These are phyloP conservation scores for Pseudocercospora macadamiae DNA, from an alignment of 2,329 filamentous ascomycete genomes.

Conservation along the genomic window DNA sequence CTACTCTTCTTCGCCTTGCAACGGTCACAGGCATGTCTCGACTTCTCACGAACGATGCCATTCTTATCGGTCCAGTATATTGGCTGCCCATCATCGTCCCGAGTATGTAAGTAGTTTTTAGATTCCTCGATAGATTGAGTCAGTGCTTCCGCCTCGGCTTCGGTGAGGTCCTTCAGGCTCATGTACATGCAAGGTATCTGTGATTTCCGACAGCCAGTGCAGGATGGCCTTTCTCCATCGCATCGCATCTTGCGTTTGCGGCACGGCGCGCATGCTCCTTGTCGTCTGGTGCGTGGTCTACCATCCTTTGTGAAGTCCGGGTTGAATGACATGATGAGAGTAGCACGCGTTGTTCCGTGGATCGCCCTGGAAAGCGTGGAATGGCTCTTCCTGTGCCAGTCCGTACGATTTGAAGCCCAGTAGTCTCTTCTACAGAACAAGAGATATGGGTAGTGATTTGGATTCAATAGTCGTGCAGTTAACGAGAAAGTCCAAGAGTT, in stretches of 20 bases:
- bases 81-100: too few species aligned
- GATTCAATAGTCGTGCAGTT: too few species aligned
- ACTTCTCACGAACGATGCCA: background rate
- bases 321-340: background rate
- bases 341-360: too few species aligned
- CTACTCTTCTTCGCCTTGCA: background rate
- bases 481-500: too few species aligned
- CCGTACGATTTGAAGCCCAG: too few species aligned
- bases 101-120: too few species aligned
- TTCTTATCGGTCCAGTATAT: background rate
- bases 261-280: background rate
- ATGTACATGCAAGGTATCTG: background rate
- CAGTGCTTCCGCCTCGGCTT: background rate
- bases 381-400: too few species aligned
- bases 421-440: too few species aligned
- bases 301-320: background rate
- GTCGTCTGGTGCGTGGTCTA: background rate
- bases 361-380: too few species aligned
- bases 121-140: constrained; percentile 1
- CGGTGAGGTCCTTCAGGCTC: background rate
- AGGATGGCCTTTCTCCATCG: background rate
- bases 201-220: background rate
- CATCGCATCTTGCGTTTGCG: background rate
- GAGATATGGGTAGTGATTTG: too few species aligned
- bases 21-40: background rate